Conservation (phyloP, 192 early-diverging fungal genomes). For the Kappamyces sp. region DNA sequence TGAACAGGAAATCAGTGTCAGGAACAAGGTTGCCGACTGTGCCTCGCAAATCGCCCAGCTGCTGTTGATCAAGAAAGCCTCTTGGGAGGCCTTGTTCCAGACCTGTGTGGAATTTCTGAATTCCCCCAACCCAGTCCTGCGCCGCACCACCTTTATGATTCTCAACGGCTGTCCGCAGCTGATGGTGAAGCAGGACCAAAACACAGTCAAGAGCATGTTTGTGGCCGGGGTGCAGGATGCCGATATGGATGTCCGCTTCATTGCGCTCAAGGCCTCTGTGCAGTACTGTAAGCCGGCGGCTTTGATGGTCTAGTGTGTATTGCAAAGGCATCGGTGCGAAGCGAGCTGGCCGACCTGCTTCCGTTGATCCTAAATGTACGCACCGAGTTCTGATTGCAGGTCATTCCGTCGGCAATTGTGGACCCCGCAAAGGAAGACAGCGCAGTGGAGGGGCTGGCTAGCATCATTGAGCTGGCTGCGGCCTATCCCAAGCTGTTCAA, state of each 20-base stretch:
- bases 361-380: constrained; percentile 63
- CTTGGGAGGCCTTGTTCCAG: constrained; percentile 11
- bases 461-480: constrained; percentile 74
- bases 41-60: constrained; percentile 77
- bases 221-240: constrained; percentile 63
- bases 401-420: constrained; percentile 62
- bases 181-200: not conserved
- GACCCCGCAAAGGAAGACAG: constrained; percentile 46
- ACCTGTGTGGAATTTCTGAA: not conserved
- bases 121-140: constrained; percentile 13
- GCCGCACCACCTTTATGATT: constrained; percentile 15
- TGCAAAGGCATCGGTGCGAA: constrained; percentile 1
- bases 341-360: constrained; percentile 4
- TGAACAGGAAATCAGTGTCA: constrained; percentile 65
- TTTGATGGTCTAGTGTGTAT: not conserved
- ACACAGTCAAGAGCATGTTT: constrained; percentile 43
- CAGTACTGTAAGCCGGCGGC: not conserved
- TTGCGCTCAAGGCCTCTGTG: constrained; percentile 60
- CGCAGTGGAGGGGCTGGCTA: constrained; percentile 32
- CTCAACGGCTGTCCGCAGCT: constrained; percentile 5
- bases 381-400: constrained; percentile 20
- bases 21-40: constrained; percentile 92
- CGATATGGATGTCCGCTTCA: constrained; percentile 64
- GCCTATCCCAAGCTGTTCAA: constrained; percentile 78
- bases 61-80: constrained; percentile 28